Conservation (phyloP, 495 filamentous ascomycete genomes). For the Bombardia bombarda region DNA sequence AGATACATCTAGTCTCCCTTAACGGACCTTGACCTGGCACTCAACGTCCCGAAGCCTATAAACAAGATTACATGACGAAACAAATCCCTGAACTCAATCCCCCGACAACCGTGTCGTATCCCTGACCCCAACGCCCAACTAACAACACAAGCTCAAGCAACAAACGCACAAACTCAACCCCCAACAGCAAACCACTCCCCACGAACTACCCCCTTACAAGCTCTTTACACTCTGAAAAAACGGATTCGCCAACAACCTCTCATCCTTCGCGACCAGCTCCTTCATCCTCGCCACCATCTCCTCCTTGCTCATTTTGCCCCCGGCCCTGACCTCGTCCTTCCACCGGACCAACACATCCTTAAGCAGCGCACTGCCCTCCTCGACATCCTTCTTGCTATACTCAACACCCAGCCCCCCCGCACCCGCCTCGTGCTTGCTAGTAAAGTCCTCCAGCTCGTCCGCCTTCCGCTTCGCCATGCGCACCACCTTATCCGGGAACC, state of each 20-base stretch:
- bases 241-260: slow-evolving; percentile 66
- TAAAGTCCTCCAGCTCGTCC: slow-evolving; percentile 96
- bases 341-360: slow-evolving; percentile 81
- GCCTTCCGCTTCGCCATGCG: slow-evolving; percentile 98
- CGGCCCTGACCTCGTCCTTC: slow-evolving; percentile 70
- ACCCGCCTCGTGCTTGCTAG: slow-evolving; percentile 56
- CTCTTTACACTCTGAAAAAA: slow-evolving; percentile 86
- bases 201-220: slow-evolving; percentile 33
- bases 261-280: slow-evolving; percentile 66
- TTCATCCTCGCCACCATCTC: slow-evolving; percentile 74
- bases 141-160: neutral
- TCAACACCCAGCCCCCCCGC: slow-evolving; percentile 36
- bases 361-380: slow-evolving; percentile 79
- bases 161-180: too few relatives aligned
- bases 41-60: too few relatives aligned
- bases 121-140: neutral
- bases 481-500: slow-evolving; percentile 96
- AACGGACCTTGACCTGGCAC: too few relatives aligned
- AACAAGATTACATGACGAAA: too few relatives aligned
- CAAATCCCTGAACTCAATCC: too few relatives aligned
- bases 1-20: too few relatives aligned
- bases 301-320: slow-evolving; percentile 56
- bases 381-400: slow-evolving; percentile 77
- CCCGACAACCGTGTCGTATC: too few relatives aligned
- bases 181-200: too few relatives aligned